phyloP scores from a whole-genome alignment of 1,139 yeast species.

The Taiozyma sp. region DNA sequence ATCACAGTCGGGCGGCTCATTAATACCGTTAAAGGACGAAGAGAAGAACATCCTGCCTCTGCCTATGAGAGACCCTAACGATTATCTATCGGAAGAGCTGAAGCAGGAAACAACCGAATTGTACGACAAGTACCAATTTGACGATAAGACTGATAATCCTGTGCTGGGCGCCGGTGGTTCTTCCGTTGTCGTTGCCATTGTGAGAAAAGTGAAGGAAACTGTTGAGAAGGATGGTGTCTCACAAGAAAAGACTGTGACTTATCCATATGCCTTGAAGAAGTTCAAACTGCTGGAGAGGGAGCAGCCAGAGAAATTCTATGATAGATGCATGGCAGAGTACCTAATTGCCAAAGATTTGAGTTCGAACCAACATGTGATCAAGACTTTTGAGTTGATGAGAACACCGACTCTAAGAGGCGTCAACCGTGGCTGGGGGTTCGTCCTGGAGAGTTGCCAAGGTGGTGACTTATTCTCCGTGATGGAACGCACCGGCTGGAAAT shows the following conservation, averaged over 20 bases:
- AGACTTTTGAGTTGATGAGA: conserved; percentile 50
- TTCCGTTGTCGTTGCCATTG: conserved; percentile 53
- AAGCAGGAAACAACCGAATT: conserved; percentile 48
- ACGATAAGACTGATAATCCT: conserved; percentile 31
- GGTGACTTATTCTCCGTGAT: conserved; percentile 70
- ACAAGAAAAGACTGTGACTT: conserved; percentile 35
- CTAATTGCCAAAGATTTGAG: conserved; percentile 51
- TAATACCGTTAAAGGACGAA: conserved; percentile 32
- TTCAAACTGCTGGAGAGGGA: conserved; percentile 57
- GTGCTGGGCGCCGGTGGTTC: conserved; percentile 69
- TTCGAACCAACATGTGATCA: conserved; percentile 53
- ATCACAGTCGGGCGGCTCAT: conserved; percentile 16
- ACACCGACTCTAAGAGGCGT: conserved; percentile 52
- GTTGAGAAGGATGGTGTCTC: background rate
- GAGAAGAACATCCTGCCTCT: conserved; percentile 46
- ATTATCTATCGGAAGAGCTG: conserved; percentile 51
- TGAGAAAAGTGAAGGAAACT: background rate
- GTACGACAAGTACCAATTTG: conserved; percentile 35
- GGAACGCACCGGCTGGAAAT: conserved; percentile 41
- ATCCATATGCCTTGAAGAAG: conserved; percentile 57
- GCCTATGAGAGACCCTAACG: conserved; percentile 70
- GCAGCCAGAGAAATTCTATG: conserved; percentile 60
- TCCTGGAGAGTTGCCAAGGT: conserved; percentile 62
- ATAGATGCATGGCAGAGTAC: conserved; percentile 60
- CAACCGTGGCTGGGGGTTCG: conserved; percentile 74